Evolutionary conservation across 163 green algal species (phyloP).

Genomic region (Trebouxiophyceae sp.): DNA sequence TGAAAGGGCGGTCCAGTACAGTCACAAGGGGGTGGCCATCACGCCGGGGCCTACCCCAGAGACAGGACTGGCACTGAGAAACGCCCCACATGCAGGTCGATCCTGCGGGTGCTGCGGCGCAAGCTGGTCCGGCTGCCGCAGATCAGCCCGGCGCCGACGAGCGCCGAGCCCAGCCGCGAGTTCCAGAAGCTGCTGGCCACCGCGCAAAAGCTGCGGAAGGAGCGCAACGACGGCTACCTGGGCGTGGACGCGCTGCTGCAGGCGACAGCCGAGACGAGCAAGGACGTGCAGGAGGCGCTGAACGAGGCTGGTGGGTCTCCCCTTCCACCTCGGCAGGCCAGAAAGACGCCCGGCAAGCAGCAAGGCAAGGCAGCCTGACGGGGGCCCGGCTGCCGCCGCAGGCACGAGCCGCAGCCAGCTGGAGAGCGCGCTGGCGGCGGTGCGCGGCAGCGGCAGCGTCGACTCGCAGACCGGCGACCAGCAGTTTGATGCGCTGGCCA

Average conservation of each 20-base stretch:
- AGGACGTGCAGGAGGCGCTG: conserved; percentile 31
- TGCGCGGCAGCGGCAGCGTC: conserved; percentile 28
- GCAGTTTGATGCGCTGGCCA: conserved; percentile 74
- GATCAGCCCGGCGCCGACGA: conserved; percentile 53
- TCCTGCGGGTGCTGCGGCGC: conserved; percentile 51
- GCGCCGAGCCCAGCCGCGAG: conserved; percentile 25
- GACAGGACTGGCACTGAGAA: no score
- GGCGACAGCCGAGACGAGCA: conserved; percentile 41
- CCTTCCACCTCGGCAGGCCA: no score
- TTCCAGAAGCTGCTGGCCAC: conserved; percentile 32
- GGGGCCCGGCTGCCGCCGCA: background rate
- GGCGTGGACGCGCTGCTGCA: conserved; percentile 64
- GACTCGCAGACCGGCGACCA: conserved; percentile 46
- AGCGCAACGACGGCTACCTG: conserved; percentile 62
- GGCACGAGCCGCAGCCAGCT: conserved; percentile 39
- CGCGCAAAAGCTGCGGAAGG: conserved; percentile 53
- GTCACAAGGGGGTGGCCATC: no score
- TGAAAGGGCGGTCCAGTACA: no score
- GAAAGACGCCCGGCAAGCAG: no score
- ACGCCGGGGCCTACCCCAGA: no score
- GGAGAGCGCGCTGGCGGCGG: conserved; percentile 21
- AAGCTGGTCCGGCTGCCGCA: conserved; percentile 52
- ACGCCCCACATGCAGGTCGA: conserved; percentile 24
- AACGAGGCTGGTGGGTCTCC: conserved; percentile 58
- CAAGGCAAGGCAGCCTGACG: no score